Conservation (phyloP, 2,329 filamentous ascomycete genomes). For the Fusarium stilboides region DNA sequence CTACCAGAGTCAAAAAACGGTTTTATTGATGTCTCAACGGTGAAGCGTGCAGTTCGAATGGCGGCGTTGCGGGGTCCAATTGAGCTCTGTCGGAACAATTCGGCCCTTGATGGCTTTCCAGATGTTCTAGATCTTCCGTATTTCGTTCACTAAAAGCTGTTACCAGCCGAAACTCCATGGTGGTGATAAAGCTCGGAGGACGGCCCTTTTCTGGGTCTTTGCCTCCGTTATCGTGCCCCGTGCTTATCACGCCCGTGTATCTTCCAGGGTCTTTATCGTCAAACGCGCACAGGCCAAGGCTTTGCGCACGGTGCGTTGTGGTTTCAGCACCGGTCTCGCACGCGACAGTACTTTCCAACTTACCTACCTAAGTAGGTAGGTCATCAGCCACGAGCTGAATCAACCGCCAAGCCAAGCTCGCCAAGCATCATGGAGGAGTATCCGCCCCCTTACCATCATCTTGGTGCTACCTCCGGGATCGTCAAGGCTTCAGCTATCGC, state of each 20-base stretch:
- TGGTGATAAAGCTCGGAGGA: constrained; percentile 24
- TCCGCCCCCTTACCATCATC: not conserved
- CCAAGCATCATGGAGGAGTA: constrained; percentile 5
- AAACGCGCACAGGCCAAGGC: constrained; percentile 27
- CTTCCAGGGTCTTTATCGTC: constrained; percentile 21
- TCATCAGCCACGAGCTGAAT: constrained; percentile 23
- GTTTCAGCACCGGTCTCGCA: constrained; percentile 11
- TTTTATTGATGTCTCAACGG: not conserved
- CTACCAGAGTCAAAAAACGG: not conserved
- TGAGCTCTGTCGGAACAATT: constrained; percentile 5
- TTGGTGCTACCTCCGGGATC: too few species aligned
- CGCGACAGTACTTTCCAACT: constrained; percentile 15
- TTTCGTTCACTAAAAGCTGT: constrained; percentile 51
- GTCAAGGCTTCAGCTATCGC: not conserved
- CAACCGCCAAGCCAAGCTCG: not conserved
- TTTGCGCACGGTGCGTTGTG: constrained; percentile 25
- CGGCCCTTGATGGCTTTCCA: not conserved
- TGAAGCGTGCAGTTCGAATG: too few species aligned
- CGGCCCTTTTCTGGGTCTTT: constrained; percentile 24
- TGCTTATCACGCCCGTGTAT: constrained; percentile 25
- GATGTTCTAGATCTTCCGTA: not conserved
- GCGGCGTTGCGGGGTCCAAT: not conserved
- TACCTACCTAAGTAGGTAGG: not conserved
- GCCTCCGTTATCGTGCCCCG: constrained; percentile 28
- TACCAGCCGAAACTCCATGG: constrained; percentile 45